These are phyloP conservation scores for Penicillium griseofulvum DNA, from an alignment of 2,329 filamentous ascomycete genomes.

Conservation along the genomic window DNA sequence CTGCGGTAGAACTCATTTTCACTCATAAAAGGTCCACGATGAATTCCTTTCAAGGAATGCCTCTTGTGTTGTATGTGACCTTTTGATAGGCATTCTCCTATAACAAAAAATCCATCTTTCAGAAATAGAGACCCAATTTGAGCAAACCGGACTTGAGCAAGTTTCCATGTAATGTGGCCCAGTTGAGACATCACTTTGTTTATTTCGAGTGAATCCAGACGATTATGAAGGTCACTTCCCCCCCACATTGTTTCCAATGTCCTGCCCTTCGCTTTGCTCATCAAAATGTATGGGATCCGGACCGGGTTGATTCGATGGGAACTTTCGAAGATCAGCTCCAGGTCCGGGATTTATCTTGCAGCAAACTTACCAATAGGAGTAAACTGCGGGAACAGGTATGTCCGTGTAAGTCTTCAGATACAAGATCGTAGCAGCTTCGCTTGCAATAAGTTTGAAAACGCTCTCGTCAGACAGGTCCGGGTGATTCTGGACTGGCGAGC, in stretches of 20 bases:
- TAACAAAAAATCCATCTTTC: neutral
- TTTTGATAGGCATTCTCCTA: slow-evolving; percentile 1
- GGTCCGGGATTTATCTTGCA: neutral
- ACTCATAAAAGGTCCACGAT: neutral
- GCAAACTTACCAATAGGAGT: neutral
- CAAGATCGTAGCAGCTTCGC: neutral
- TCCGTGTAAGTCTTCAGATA: neutral
- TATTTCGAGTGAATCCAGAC: neutral
- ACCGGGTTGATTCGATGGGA: neutral
- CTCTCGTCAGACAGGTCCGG: neutral
- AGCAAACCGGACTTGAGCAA: neutral
- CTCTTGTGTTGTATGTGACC: neutral
- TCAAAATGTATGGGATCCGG: neutral
- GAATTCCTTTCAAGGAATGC: neutral
- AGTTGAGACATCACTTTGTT: neutral
- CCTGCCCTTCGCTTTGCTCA: neutral
- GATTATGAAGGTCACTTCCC: neutral
- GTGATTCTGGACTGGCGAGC: neutral
- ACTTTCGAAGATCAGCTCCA: neutral
- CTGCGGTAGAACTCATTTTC: neutral
- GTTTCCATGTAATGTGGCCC: neutral
- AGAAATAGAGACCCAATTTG: neutral
- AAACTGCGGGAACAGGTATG: neutral
- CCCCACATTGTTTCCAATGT: neutral
- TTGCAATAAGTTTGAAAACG: neutral